These are phyloP conservation scores for Vaccinium macrocarpon DNA, from an alignment of 148 eudicot species.

Conservation along the genomic window DNA sequence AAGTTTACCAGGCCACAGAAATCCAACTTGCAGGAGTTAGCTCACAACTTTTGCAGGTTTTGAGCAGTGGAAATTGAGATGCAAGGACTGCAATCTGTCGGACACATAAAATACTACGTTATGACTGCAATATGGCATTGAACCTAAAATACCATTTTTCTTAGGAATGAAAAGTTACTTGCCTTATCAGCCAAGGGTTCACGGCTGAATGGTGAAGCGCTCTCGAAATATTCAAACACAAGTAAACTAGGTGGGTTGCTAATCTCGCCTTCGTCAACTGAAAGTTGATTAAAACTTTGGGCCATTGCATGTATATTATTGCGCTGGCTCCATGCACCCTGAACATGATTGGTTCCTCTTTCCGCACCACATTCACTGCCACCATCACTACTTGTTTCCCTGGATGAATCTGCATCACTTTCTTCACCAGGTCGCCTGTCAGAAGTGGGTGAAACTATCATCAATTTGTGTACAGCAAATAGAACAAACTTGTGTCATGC, in stretches of 20 bases:
- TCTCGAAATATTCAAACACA: constrained; percentile 67
- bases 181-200: constrained; percentile 95
- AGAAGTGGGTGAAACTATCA: constrained; percentile 11
- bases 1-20: constrained; percentile 91
- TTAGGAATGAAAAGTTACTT: constrained; percentile 22
- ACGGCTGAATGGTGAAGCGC: constrained; percentile 63
- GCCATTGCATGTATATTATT: constrained; percentile 31
- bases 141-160: background rate
- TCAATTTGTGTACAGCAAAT: background rate
- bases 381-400: constrained; percentile 74
- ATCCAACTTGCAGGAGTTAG: constrained; percentile 81
- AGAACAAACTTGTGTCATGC: background rate
- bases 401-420: constrained; percentile 77
- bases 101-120: constrained; percentile 7
- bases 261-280: constrained; percentile 57
- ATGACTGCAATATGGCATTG: background rate
- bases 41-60: constrained; percentile 74
- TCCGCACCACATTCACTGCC: constrained; percentile 56
- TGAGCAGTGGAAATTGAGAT: constrained; percentile 56
- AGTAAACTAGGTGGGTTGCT: constrained; percentile 63
- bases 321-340: constrained; percentile 37
- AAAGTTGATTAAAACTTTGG: constrained; percentile 47
- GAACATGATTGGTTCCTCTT: constrained; percentile 31
- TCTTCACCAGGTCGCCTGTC: constrained; percentile 76
- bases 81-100: constrained; percentile 70